A percentile compares a stretch with the other conserved stretches of the same genome.
phyloP scores from a whole-genome alignment of 2,329 filamentous ascomycete genomes.

The Hypoxylon sp. region DNA sequence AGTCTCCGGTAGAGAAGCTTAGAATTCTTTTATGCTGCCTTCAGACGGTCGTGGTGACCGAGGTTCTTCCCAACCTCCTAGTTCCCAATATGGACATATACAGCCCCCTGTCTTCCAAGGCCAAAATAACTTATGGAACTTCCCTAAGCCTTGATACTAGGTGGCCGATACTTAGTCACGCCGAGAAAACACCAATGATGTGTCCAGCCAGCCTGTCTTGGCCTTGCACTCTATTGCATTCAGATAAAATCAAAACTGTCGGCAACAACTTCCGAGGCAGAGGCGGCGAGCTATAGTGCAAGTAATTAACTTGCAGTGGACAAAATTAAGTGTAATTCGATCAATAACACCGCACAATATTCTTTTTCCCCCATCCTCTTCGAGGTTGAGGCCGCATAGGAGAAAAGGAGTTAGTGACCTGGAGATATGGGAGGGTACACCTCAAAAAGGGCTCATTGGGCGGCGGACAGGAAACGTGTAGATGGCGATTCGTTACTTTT shows the following conservation, averaged over 20 bases:
- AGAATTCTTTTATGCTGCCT: slow-evolving; percentile 38
- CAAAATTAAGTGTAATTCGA: not conserved
- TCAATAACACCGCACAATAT: not conserved
- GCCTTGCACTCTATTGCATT: not conserved
- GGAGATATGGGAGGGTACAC: slow-evolving; percentile 8
- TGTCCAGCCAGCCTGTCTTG: not conserved
- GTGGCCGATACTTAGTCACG: not conserved
- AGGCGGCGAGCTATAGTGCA: not conserved
- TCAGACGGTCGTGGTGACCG: not conserved
- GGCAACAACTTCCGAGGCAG: not conserved
- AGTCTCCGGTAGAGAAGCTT: slow-evolving; percentile 43
- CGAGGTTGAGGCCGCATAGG: not conserved
- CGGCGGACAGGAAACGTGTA: slow-evolving; percentile 10
- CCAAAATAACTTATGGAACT: not conserved
- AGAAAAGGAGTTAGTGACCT: slow-evolving; percentile 17
- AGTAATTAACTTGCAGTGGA: not conserved
- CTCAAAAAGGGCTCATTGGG: slow-evolving; percentile 6
- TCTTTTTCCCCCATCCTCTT: not conserved
- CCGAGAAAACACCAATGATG: not conserved
- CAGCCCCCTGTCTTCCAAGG: not conserved
- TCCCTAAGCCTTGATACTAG: not conserved
- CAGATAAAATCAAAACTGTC: not conserved
- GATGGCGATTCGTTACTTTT: slow-evolving; percentile 4
- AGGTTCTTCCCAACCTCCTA: not conserved
- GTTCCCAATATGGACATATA: not conserved